These are phyloP conservation scores for Malassezia equina DNA, from an alignment of 1,284 basidiomycete genomes.

Conservation along the genomic window DNA sequence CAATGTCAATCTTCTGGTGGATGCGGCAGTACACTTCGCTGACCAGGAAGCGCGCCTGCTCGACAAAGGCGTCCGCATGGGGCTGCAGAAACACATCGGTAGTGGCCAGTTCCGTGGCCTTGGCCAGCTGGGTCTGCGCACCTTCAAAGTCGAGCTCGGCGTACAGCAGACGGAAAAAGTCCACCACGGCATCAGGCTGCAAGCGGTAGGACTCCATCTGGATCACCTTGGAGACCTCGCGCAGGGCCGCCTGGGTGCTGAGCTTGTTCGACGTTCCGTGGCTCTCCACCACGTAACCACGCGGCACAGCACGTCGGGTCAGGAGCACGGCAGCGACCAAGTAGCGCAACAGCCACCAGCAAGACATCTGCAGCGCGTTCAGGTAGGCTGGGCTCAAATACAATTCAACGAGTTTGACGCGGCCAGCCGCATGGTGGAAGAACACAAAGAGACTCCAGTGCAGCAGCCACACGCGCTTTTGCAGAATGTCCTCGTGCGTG, in stretches of 20 bases:
- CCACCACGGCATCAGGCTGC: conserved; percentile 89
- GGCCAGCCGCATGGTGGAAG: conserved; percentile 87
- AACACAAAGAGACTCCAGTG: conserved; percentile 98
- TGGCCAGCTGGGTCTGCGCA: conserved; percentile 69
- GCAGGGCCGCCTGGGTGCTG: conserved; percentile 38
- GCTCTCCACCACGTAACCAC: conserved; percentile 37
- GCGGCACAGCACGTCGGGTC: conserved; percentile 58
- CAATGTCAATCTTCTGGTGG: conserved; percentile 90
- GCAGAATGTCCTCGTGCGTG: conserved; percentile 59
- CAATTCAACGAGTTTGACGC: conserved; percentile 86
- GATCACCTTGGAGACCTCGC: conserved; percentile 43
- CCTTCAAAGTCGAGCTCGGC: conserved; percentile 82
- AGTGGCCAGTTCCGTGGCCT: conserved; percentile 71
- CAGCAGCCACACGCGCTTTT: conserved; percentile 91
- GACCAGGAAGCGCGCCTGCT: conserved; percentile 87
- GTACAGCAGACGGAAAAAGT: conserved; percentile 85
- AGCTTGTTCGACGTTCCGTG: conserved; percentile 36
- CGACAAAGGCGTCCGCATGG: conserved; percentile 83
- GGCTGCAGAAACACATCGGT: conserved; percentile 90
- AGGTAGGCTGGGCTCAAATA: conserved; percentile 93
- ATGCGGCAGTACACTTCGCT: conserved; percentile 96
- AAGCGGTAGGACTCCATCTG: conserved; percentile 47
- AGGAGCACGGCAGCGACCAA: conserved; percentile 84
- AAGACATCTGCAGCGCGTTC: conserved; percentile 93
- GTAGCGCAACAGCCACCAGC: conserved; percentile 90